Evolutionary conservation across 495 filamentous ascomycete genomes (phyloP), one percentile per base, ranked within the genome.

Genomic region (Talaromyces wortmannii): DNA sequence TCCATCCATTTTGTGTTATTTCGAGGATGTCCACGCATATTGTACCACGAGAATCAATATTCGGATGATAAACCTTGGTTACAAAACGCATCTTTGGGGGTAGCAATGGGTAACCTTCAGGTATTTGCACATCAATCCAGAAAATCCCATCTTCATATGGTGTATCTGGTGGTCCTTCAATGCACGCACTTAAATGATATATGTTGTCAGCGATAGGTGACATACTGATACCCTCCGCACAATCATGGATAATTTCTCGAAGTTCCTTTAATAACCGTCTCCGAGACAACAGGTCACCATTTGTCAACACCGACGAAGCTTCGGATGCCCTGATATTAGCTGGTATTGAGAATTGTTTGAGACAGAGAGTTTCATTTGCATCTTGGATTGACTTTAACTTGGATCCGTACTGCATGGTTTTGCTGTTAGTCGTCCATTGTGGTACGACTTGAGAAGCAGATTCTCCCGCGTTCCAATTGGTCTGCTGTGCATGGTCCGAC

Each of bases 91-190:
- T 96, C 77, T 96, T 96, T 11, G 94, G 94, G 17, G 94, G 92
- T 33, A 89, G 94, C 92, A 98, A 97, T 8, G 94, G 94, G 65
- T 98, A 98, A 71, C 97, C 94, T 64, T 98, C 94, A 36, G 94
- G 95, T n/a, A n/a, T n/a, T 15, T 97, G 97, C 7, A 98, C 81
- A 71, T 98, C 94, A 55, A 97, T 90, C 66, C 92, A 90, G 79
- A 98, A 98, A 60, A 96, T 82, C 48, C 94, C 94, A 88, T 90
- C 88, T 77, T 97, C 91, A 64, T 97, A 97, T 59, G 91, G 92
- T 48, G 90, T 95, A 58, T 90, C 86, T n/a, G 87, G 84, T 11
- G 92, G 92, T 18, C 92, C 92, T 63, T 97, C 84, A 57, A 98
- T 95, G 61, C 84, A 88, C 55, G 97, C 94, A 68, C 97, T 92